phyloP scores from a whole-genome alignment of 495 filamentous ascomycete species.

The Hyphodiscus hymeniophilus region DNA sequence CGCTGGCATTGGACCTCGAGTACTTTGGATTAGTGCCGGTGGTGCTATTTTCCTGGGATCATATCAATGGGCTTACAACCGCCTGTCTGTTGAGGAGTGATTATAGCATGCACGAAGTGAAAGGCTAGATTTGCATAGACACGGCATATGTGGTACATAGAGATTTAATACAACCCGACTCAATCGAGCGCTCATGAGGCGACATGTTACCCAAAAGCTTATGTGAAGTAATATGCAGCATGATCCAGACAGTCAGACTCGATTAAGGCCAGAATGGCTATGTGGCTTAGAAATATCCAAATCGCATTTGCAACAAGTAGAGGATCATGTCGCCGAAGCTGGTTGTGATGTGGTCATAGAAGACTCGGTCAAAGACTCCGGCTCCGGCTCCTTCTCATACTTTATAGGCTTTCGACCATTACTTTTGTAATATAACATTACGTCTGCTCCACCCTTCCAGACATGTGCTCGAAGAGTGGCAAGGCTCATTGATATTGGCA shows the following conservation, averaged over 20 bases:
- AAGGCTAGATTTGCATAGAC: conserved; percentile 6
- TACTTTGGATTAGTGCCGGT: conserved; percentile 90
- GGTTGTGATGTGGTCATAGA: conserved; percentile 3
- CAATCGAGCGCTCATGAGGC: too few relatives aligned
- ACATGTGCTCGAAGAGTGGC: conserved; percentile 83
- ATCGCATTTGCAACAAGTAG: too few relatives aligned
- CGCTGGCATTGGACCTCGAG: conserved; percentile 76
- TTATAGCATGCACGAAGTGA: not conserved
- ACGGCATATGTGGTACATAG: conserved; percentile 1
- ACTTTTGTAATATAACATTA: conserved; percentile 81
- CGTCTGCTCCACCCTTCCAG: conserved; percentile 87
- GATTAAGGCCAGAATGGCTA: too few relatives aligned
- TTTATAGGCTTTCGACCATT: conserved; percentile 59
- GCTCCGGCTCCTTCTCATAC: conserved; percentile 14
- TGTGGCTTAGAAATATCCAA: too few relatives aligned
- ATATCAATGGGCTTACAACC: conserved; percentile 69
- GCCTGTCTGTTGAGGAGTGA: conserved; percentile 7
- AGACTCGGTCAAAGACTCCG: not conserved
- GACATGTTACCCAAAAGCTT: too few relatives aligned
- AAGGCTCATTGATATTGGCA: conserved; percentile 70
- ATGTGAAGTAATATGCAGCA: too few relatives aligned
- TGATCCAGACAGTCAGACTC: too few relatives aligned
- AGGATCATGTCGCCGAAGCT: conserved; percentile 3
- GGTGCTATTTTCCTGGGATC: conserved; percentile 93
- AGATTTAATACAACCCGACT: not conserved